Evolutionary conservation across 2,329 filamentous ascomycete species (phyloP).

Genomic region (Thermomyces lanuginosus): DNA sequence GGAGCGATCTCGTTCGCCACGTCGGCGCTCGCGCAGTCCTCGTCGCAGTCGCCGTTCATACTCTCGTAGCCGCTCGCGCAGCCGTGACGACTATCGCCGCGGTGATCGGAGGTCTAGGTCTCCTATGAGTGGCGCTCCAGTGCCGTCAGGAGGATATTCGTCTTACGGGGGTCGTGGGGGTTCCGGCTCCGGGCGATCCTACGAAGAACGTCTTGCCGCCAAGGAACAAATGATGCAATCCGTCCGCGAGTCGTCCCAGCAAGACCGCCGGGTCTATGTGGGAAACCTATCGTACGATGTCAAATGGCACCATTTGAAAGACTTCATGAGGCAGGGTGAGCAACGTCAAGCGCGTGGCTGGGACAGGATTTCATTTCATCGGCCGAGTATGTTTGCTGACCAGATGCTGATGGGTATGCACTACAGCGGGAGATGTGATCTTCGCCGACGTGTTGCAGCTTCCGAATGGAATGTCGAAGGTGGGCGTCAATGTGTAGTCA

Average conservation of each 20-base stretch:
- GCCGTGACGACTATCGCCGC: constrained; percentile 62
- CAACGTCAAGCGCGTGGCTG: constrained; percentile 12
- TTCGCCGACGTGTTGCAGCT: constrained; percentile 98
- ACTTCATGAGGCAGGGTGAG: constrained; percentile 99
- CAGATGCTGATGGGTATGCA: constrained; percentile 10
- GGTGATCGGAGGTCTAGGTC: constrained; percentile 63
- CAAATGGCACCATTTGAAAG: constrained; percentile 99
- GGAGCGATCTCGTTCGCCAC: constrained; percentile 54
- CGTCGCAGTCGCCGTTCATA: constrained; percentile 61
- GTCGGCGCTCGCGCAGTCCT: constrained; percentile 65
- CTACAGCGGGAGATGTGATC: constrained; percentile 88
- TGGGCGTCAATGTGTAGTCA: constrained; percentile 83
- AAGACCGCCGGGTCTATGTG: constrained; percentile 98
- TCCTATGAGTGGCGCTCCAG: constrained; percentile 61
- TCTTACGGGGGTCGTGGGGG: constrained; percentile 43
- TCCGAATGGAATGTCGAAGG: constrained; percentile 99
- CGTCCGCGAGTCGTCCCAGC: constrained; percentile 85
- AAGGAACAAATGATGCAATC: constrained; percentile 95
- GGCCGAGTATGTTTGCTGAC: constrained; percentile 14
- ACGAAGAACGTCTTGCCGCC: constrained; percentile 66
- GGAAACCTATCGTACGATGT: constrained; percentile 98
- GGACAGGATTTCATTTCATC: constrained; percentile 7
- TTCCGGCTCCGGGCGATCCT: constrained; percentile 51
- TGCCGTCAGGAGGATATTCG: constrained; percentile 54
- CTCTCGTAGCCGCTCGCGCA: constrained; percentile 63